A percentile compares a stretch with the other conserved stretches of the same genome.
Conservation (phyloP, 179 eudicot genomes). For the Spinacia oleracea region DNA sequence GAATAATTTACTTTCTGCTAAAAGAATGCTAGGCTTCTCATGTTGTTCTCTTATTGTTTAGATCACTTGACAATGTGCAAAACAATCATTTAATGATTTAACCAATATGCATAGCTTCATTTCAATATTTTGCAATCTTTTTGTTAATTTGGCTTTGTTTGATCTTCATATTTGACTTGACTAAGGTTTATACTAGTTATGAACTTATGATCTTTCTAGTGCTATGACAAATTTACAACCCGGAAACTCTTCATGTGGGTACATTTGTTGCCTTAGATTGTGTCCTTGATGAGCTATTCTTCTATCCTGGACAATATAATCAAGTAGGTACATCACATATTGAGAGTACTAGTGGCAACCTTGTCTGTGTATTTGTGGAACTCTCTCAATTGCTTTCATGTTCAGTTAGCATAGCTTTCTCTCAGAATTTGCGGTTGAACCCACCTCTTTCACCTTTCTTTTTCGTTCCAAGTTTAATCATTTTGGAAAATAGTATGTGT, state of each 20-base stretch:
- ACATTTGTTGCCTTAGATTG: not conserved
- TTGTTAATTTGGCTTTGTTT: not conserved
- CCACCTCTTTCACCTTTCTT: not conserved
- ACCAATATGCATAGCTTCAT: not conserved
- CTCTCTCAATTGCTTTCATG: not conserved
- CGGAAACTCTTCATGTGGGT: not conserved
- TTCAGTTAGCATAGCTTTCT: not conserved
- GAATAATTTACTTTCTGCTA: not conserved
- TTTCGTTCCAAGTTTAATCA: not conserved
- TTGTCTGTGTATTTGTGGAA: not conserved
- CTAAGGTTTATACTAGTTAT: not conserved
- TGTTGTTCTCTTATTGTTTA: not conserved
- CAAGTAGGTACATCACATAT: not conserved
- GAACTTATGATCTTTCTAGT: not conserved
- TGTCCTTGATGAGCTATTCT: not conserved
- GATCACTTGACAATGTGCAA: not conserved
- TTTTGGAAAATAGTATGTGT: not conserved
- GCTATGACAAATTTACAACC: not conserved
- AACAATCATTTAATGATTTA: not conserved
- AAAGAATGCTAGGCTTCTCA: not conserved
- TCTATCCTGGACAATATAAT: not conserved
- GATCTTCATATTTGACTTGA: not conserved
- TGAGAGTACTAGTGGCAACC: not conserved
- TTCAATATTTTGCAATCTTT: not conserved
- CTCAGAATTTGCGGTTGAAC: not conserved